phyloP scores from a whole-genome alignment of 495 filamentous ascomycete species.

The Aspergillus indologenus region DNA sequence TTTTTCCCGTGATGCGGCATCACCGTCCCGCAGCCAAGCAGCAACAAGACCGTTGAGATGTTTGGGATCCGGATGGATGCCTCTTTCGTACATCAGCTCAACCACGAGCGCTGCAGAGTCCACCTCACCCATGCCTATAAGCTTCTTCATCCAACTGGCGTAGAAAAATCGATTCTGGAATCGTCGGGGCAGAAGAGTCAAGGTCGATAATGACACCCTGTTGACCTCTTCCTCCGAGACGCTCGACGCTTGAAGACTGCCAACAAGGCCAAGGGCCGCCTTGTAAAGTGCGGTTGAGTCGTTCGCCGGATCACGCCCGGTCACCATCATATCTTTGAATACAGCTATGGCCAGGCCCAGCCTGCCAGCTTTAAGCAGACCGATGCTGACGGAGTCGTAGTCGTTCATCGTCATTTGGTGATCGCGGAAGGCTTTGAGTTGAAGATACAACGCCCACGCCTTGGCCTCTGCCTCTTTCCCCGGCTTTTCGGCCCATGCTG shows the following conservation, averaged over 20 bases:
- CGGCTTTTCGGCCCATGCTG: slow-evolving; percentile 32
- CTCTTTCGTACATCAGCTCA: slow-evolving; percentile 63
- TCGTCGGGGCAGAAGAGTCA: slow-evolving; percentile 54
- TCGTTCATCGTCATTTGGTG: slow-evolving; percentile 66
- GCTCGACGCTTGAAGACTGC: slow-evolving; percentile 46
- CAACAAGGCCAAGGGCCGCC: slow-evolving; percentile 40
- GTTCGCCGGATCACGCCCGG: slow-evolving; percentile 46
- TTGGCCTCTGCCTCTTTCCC: slow-evolving; percentile 45
- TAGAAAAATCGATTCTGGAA: slow-evolving; percentile 77
- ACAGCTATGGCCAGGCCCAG: slow-evolving; percentile 64
- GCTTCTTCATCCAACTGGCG: slow-evolving; percentile 76
- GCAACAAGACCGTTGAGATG: slow-evolving; percentile 75
- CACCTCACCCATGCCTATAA: slow-evolving; percentile 68
- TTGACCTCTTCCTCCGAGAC: slow-evolving; percentile 47
- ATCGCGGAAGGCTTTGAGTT: slow-evolving; percentile 57
- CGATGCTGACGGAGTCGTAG: slow-evolving; percentile 65
- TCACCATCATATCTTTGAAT: slow-evolving; percentile 85
- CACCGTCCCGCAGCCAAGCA: slow-evolving; percentile 65
- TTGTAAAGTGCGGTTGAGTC: slow-evolving; percentile 50
- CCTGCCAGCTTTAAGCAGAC: slow-evolving; percentile 57
- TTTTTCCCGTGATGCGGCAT: slow-evolving; percentile 48
- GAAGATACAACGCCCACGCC: slow-evolving; percentile 66
- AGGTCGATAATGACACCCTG: slow-evolving; percentile 47
- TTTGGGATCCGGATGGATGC: slow-evolving; percentile 60
- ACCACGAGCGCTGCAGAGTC: slow-evolving; percentile 67